phyloP scores from a whole-genome alignment of 2,329 filamentous ascomycete species.

The Colletotrichum acutatum region DNA sequence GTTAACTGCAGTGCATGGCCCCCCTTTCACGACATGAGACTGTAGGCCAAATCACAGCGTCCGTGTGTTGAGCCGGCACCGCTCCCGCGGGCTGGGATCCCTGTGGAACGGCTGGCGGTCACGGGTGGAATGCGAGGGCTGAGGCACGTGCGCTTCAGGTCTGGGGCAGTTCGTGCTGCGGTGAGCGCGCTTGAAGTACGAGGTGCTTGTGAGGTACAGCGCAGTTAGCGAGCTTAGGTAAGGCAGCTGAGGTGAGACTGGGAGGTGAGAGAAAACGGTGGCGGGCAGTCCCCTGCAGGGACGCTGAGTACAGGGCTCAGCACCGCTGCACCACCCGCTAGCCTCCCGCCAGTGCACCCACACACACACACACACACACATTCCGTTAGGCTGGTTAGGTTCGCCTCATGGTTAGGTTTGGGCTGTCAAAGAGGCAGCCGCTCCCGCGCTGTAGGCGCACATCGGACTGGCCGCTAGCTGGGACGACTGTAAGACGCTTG shows the following conservation, averaged over 20 bases:
- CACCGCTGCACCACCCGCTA: not conserved
- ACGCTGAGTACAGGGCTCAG: constrained; percentile 5
- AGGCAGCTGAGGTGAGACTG: not conserved
- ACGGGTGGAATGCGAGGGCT: constrained; percentile 11
- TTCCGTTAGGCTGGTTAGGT: not conserved
- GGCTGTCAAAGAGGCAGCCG: constrained; percentile 16
- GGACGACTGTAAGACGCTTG: constrained; percentile 17
- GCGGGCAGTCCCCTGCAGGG: constrained; percentile 10
- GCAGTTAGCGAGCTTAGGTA: not conserved
- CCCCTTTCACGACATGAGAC: constrained; percentile 10
- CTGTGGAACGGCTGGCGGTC: not conserved
- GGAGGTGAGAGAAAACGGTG: not conserved
- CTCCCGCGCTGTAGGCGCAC: constrained; percentile 3
- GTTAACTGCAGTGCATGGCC: not conserved
- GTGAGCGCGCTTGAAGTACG: not conserved
- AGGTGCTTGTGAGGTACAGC: not conserved
- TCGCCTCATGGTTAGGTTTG: constrained; percentile 1
- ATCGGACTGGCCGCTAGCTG: constrained; percentile 30
- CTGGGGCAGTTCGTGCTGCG: not conserved
- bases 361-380: not conserved
- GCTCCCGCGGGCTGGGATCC: not conserved
- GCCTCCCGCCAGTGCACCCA: not conserved
- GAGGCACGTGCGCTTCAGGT: constrained; percentile 13
- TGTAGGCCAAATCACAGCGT: constrained; percentile 17
- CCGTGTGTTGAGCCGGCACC: not conserved